Conservation (phyloP, 768 basidiomycete genomes). For the Boletus edulis region DNA sequence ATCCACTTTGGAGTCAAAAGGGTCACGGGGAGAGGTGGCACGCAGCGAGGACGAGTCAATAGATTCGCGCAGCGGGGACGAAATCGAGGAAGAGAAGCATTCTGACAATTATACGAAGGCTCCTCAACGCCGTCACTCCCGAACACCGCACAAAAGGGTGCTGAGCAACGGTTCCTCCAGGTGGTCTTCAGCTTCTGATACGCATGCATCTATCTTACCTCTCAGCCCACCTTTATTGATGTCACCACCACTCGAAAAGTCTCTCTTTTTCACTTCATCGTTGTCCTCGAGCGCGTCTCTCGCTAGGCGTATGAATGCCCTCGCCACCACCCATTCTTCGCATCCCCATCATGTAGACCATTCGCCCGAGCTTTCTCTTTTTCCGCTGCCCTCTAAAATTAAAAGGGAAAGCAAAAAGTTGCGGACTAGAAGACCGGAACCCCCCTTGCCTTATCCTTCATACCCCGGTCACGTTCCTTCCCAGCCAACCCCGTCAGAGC, state of each 20-base stretch:
- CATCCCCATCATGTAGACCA: not conserved
- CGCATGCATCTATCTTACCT: constrained; percentile 44
- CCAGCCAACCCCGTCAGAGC: not conserved
- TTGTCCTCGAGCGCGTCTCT: constrained; percentile 19
- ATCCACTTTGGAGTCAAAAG: constrained; percentile 1
- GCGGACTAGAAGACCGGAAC: constrained; percentile 2
- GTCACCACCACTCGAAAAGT: constrained; percentile 54
- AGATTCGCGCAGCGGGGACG: not conserved
- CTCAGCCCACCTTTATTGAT: constrained; percentile 55
- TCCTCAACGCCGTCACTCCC: constrained; percentile 16
- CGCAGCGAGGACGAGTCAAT: not conserved
- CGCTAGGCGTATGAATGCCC: not conserved
- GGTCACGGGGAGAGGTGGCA: not conserved
- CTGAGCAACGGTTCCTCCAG: not conserved
- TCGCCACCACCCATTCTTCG: not conserved
- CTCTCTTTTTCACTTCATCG: constrained; percentile 49
- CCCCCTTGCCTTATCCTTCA: constrained; percentile 24
- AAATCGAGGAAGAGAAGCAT: not conserved
- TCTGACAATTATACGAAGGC: constrained; percentile 16
- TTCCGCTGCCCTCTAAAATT: constrained; percentile 16
- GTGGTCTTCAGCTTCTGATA: constrained; percentile 18
- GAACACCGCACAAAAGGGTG: not conserved
- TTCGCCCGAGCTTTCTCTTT: constrained; percentile 17
- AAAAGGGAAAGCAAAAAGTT: constrained; percentile 4
- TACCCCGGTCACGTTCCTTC: constrained; percentile 9